phyloP scores from a whole-genome alignment of 805 yeast species.

The Metschnikowia chrysomelidarum region DNA sequence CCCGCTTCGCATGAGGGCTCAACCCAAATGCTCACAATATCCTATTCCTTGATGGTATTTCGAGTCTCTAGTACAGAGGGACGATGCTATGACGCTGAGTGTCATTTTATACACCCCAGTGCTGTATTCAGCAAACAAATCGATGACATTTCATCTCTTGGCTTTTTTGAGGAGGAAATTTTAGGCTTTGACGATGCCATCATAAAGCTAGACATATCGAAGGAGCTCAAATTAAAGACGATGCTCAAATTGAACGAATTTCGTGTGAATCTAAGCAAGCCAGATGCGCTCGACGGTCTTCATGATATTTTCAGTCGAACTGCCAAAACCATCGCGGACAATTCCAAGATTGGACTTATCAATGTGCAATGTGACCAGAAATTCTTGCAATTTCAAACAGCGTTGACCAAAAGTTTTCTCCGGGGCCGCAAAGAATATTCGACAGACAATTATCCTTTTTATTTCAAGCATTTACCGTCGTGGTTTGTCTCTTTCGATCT shows the following conservation, averaged over 20 bases:
- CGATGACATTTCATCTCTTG: neutral
- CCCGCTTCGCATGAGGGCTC: constrained; percentile 17
- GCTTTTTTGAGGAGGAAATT: constrained; percentile 22
- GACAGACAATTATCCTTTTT: neutral
- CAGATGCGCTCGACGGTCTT: constrained; percentile 32
- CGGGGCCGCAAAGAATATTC: no score
- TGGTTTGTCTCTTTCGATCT: constrained; percentile 33
- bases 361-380: constrained; percentile 27
- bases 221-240: constrained; percentile 27
- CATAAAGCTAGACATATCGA: constrained; percentile 24
- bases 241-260: constrained; percentile 22
- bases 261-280: constrained; percentile 26
- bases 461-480: constrained; percentile 29
- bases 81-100: constrained; percentile 34
- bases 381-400: constrained; percentile 14
- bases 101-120: constrained; percentile 35
- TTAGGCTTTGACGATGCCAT: constrained; percentile 20
- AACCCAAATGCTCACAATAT: constrained; percentile 29
- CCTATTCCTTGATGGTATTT: constrained; percentile 35
- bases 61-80: constrained; percentile 30
- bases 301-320: constrained; percentile 28
- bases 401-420: no score
- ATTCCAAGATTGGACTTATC: constrained; percentile 28
- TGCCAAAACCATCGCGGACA: constrained; percentile 23
- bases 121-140: constrained; percentile 29